Conservation (phyloP, 768 basidiomycete species). For the Leccinellum rugosiceps region DNA sequence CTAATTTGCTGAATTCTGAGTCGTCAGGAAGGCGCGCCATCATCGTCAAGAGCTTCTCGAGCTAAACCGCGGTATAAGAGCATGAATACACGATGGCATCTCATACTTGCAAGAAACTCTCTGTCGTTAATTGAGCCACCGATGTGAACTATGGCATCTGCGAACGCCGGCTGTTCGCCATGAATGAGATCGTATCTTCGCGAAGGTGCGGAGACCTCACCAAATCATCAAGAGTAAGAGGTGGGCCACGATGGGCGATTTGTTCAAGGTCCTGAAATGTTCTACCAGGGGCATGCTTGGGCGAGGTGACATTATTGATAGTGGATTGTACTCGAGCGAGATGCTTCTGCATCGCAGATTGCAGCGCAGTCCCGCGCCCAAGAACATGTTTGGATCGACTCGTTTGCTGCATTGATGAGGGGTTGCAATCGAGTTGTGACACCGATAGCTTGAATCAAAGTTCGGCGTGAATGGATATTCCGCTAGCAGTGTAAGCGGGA, state of each 20-base stretch:
- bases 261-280: slow-evolving; percentile 28
- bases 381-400: not conserved
- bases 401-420: slow-evolving; percentile 5
- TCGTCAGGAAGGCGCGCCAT: slow-evolving; percentile 52
- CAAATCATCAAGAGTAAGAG: slow-evolving; percentile 25
- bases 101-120: slow-evolving; percentile 48
- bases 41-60: slow-evolving; percentile 59
- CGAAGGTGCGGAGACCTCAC: slow-evolving; percentile 16
- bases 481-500: too few relatives aligned
- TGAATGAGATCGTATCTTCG: too few relatives aligned
- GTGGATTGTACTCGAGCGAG: slow-evolving; percentile 11
- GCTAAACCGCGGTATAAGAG: slow-evolving; percentile 32
- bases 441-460: too few relatives aligned
- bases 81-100: slow-evolving; percentile 3
- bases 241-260: slow-evolving; percentile 26
- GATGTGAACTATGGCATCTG: slow-evolving; percentile 45
- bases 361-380: not conserved
- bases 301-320: not conserved
- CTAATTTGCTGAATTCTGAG: slow-evolving; percentile 26
- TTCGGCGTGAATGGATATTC: too few relatives aligned
- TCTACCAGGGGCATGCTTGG: slow-evolving; percentile 8
- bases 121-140: slow-evolving; percentile 54
- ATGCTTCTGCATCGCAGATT: slow-evolving; percentile 10
- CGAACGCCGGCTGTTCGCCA: slow-evolving; percentile 41
- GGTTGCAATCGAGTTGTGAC: not conserved